Percentiles rank a stretch among this genome's conserved stretches.
Conservation (phyloP, 2,329 filamentous ascomycete genomes). For the Cladorrhinum sp. region DNA sequence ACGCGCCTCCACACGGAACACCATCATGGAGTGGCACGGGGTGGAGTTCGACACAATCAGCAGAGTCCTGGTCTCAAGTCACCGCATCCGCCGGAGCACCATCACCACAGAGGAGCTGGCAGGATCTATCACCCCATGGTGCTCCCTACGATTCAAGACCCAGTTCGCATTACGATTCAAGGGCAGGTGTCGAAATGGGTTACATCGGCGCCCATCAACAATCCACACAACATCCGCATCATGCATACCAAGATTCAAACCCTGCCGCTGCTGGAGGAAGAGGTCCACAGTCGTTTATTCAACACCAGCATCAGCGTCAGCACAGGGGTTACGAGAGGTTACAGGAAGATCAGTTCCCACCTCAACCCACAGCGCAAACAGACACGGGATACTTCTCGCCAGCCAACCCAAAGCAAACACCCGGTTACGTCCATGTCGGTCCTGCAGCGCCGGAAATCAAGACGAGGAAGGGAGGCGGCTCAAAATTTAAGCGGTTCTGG, state of each 20-base stretch:
- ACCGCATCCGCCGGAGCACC: neutral
- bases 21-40: neutral
- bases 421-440: neutral
- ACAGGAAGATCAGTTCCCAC: neutral
- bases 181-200: neutral
- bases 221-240: neutral
- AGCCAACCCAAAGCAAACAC: neutral
- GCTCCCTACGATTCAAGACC: neutral
- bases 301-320: neutral
- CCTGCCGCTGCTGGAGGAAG: neutral
- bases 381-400: neutral
- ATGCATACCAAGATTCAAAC: neutral
- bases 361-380: neutral
- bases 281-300: neutral
- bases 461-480: neutral
- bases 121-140: neutral
- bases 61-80: neutral
- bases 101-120: neutral
- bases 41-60: neutral
- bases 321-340: neutral
- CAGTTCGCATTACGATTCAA: neutral
- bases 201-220: neutral
- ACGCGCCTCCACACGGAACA: neutral
- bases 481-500: slow-evolving; percentile 12
- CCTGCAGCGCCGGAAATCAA: neutral